phyloP scores from a whole-genome alignment of 371 early-diverging fungal species.

The Saksenaea vasiformis region DNA sequence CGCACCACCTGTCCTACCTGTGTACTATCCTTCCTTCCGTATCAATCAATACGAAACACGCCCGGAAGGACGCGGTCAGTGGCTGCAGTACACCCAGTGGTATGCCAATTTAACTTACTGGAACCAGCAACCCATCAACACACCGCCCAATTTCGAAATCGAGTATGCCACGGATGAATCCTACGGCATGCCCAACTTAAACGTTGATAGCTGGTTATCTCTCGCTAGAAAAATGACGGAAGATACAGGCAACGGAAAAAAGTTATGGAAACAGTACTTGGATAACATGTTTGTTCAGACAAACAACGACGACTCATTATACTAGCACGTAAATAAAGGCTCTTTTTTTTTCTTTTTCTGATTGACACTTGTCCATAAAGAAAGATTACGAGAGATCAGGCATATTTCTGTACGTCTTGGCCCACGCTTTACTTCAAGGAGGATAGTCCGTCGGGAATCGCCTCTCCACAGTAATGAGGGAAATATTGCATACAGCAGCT shows the following conservation, averaged over 20 bases:
- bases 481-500: too few relatives aligned
- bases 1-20: conserved; percentile 70
- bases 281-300: conserved; percentile 38
- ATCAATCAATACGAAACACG: conserved; percentile 53
- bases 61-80: conserved; percentile 16
- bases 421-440: too few relatives aligned
- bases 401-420: too few relatives aligned
- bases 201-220: conserved; percentile 40
- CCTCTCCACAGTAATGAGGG: too few relatives aligned
- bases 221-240: conserved; percentile 40
- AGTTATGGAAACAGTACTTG: conserved; percentile 28
- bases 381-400: too few relatives aligned
- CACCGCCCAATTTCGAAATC: conserved; percentile 16
- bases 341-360: conserved; percentile 5
- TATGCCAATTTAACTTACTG: conserved; percentile 28
- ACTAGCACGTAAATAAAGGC: conserved; percentile 16
- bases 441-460: too few relatives aligned
- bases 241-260: conserved; percentile 1
- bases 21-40: conserved; percentile 69
- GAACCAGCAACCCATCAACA: conserved; percentile 16
- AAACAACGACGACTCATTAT: conserved; percentile 34
- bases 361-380: too few relatives aligned
- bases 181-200: conserved; percentile 55
- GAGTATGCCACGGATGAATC: conserved; percentile 62
- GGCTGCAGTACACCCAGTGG: conserved; percentile 33